A percentile compares a stretch with the other conserved stretches of the same genome.
These are phyloP conservation scores for Exidia glandulosa DNA, from an alignment of 768 basidiomycete genomes.

Conservation along the genomic window DNA sequence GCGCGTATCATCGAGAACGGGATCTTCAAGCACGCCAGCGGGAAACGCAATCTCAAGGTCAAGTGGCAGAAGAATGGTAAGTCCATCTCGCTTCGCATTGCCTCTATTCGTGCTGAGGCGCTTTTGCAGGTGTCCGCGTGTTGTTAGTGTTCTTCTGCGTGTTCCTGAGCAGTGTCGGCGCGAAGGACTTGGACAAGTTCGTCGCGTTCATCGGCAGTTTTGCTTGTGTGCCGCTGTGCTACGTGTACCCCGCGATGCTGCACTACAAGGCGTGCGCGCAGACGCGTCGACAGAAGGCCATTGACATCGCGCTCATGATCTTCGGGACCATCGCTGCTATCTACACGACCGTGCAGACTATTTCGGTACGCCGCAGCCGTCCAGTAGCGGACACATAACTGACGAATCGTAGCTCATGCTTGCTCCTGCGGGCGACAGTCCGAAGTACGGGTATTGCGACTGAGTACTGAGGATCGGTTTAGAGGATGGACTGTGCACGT, in stretches of 20 bases:
- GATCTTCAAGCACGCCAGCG: conserved; percentile 67
- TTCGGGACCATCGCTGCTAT: conserved; percentile 64
- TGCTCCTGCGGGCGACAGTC: too few species aligned
- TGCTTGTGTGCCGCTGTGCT: conserved; percentile 90
- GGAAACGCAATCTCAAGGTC: conserved; percentile 67
- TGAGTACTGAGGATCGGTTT: too few species aligned
- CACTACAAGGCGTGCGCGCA: conserved; percentile 80
- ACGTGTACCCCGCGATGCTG: conserved; percentile 87
- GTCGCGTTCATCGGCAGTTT: conserved; percentile 88
- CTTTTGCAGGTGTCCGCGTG: too few species aligned
- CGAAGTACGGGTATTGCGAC: too few species aligned
- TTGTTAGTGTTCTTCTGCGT: conserved; percentile 74
- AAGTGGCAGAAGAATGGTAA: conserved; percentile 88
- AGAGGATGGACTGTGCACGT: too few species aligned
- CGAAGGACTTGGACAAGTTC: conserved; percentile 88
- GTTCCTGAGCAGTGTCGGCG: conserved; percentile 71
- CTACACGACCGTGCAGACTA: conserved; percentile 74
- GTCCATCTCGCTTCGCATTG: conserved; percentile 21
- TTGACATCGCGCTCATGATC: conserved; percentile 60
- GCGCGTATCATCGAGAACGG: conserved; percentile 96
- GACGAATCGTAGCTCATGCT: not conserved
- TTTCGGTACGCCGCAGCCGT: conserved; percentile 58
- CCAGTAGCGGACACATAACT: too few species aligned
- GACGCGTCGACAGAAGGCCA: conserved; percentile 51
- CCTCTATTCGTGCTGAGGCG: too few species aligned